Conservation (phyloP, 179 eudicot genomes). For the Heliamphora pulchella region DNA sequence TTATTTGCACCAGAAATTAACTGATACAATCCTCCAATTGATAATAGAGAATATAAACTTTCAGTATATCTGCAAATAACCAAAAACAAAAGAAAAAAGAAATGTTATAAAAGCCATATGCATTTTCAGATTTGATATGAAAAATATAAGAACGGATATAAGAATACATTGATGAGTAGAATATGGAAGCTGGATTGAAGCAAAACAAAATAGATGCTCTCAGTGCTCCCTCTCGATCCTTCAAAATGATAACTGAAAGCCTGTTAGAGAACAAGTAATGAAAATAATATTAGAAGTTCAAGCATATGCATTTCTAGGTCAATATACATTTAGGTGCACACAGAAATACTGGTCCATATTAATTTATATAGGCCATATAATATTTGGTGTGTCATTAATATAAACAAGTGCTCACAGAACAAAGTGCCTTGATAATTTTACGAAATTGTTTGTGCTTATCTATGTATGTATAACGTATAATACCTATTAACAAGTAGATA, state of each 20-base stretch:
- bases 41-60: constrained; percentile 73
- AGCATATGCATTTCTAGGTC: neutral
- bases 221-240: constrained; percentile 59
- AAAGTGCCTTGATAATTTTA: neutral
- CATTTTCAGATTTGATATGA: neutral
- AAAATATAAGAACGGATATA: constrained; percentile 1
- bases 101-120: neutral
- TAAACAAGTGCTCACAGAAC: neutral
- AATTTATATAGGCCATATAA: neutral
- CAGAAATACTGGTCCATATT: neutral
- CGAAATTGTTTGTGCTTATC: neutral
- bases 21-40: constrained; percentile 69
- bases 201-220: constrained; percentile 79
- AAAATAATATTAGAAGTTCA: neutral
- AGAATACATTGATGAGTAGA: constrained; percentile 83
- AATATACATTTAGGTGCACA: neutral
- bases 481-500: too few species aligned
- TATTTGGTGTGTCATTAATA: neutral
- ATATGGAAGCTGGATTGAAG: constrained; percentile 93
- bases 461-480: neutral
- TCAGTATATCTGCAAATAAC: constrained; percentile 68
- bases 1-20: constrained; percentile 49
- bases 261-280: constrained; percentile 28
- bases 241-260: constrained; percentile 64
- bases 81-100: neutral